A percentile compares a stretch with the other conserved stretches of the same genome.
Evolutionary conservation across 768 basidiomycete genomes (phyloP).

Genomic region (Mycena amicta): DNA sequence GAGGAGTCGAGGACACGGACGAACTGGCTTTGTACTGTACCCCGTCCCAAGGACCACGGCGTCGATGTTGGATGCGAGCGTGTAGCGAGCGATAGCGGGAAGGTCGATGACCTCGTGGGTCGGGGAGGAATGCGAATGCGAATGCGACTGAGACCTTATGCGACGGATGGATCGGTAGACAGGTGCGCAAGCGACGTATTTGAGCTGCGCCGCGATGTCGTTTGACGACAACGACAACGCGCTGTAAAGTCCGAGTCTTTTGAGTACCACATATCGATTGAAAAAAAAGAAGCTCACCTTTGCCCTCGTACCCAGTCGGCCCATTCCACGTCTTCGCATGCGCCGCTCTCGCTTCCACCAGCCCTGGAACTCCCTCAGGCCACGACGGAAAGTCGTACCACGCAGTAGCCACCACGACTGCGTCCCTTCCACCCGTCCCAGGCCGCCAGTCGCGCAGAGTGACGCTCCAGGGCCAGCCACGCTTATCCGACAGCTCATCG

Average conservation of each 20-base stretch:
- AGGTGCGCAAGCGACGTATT: slow-evolving; percentile 38
- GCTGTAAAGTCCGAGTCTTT: slow-evolving; percentile 34
- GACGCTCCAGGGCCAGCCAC: slow-evolving; percentile 32
- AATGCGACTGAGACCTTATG: slow-evolving; percentile 15
- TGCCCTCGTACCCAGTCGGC: slow-evolving; percentile 26
- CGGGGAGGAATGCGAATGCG: slow-evolving; percentile 44
- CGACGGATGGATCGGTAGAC: slow-evolving; percentile 51
- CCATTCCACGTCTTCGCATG: slow-evolving; percentile 34
- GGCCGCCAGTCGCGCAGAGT: slow-evolving; percentile 28
- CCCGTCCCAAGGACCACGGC: slow-evolving; percentile 49
- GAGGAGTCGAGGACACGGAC: slow-evolving; percentile 38
- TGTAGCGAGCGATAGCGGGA: slow-evolving; percentile 41
- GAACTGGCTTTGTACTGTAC: slow-evolving; percentile 45
- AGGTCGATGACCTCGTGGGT: slow-evolving; percentile 46
- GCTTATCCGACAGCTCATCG: slow-evolving; percentile 21
- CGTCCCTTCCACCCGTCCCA: slow-evolving; percentile 19
- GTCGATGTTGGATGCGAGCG: slow-evolving; percentile 34
- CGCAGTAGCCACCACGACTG: slow-evolving; percentile 34
- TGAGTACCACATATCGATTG: neutral
- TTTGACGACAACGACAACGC: slow-evolving; percentile 51
- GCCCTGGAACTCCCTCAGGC: slow-evolving; percentile 28
- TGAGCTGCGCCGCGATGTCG: slow-evolving; percentile 52
- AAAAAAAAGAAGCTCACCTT: slow-evolving; percentile 30
- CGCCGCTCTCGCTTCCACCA: slow-evolving; percentile 26
- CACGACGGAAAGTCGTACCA: slow-evolving; percentile 35